Conservation (phyloP, 148 eudicot genomes). For the Rhododendron kiyosumense region DNA sequence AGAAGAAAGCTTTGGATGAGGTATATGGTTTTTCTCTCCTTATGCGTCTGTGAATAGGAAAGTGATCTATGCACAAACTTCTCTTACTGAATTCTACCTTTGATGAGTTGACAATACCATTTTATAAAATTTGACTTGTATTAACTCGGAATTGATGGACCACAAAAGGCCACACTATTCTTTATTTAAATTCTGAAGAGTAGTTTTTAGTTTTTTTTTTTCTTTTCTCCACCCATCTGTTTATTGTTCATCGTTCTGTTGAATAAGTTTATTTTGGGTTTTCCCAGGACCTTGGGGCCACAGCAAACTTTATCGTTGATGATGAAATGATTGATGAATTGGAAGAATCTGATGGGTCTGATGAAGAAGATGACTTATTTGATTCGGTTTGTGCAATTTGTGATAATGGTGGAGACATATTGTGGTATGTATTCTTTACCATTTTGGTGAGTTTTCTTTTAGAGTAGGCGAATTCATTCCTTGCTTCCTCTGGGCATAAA, state of each 20-base stretch:
- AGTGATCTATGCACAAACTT: not conserved
- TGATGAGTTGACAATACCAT: not conserved
- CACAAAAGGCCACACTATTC: not conserved
- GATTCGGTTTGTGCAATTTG: constrained; percentile 11
- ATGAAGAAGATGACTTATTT: constrained; percentile 18
- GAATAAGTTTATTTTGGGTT: constrained; percentile 1
- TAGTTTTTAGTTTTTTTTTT: not conserved
- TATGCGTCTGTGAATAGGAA: not conserved
- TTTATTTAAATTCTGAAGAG: not conserved
- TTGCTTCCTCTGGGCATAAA: not conserved
- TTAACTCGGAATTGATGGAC: not conserved
- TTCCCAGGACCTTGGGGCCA: constrained; percentile 31
- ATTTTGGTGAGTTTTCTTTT: not conserved
- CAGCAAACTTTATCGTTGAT: constrained; percentile 48
- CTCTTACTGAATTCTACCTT: not conserved
- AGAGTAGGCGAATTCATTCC: not conserved
- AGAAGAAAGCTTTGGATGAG: constrained; percentile 48
- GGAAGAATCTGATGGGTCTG: constrained; percentile 20
- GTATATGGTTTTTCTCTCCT: constrained; percentile 20
- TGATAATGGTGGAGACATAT: constrained; percentile 10
- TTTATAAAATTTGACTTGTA: not conserved
- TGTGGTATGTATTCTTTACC: not conserved
- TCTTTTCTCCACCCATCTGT: not conserved
- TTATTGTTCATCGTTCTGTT: not conserved
- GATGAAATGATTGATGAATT: constrained; percentile 33